A percentile compares a stretch with the other conserved stretches of the same genome.
Evolutionary conservation across 352 stramenopile genomes (phyloP).

Genomic region (Phytophthora multivora): DNA sequence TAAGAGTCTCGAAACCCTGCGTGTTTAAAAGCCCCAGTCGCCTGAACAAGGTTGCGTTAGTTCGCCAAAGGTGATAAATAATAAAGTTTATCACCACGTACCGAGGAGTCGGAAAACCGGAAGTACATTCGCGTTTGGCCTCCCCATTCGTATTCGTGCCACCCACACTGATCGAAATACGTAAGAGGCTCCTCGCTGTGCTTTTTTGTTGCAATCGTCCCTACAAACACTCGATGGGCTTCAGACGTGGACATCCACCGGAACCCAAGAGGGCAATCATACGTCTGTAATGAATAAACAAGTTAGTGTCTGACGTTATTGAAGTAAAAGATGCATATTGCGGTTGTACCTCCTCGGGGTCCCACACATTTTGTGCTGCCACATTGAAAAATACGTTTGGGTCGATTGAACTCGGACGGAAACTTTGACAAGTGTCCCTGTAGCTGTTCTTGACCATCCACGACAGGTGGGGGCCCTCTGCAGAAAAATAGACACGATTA

Average conservation of each 20-base stretch:
- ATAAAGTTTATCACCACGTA: slow-evolving; percentile 13
- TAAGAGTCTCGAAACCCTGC: slow-evolving; percentile 78
- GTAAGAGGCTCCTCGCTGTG: slow-evolving; percentile 44
- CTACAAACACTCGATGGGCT: slow-evolving; percentile 48
- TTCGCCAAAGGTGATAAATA: neutral
- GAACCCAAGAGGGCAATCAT: slow-evolving; percentile 87
- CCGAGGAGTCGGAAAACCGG: slow-evolving; percentile 83
- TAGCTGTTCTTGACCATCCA: slow-evolving; percentile 51
- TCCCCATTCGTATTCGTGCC: slow-evolving; percentile 78
- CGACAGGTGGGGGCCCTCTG: slow-evolving; percentile 65
- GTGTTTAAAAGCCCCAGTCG: slow-evolving; percentile 86
- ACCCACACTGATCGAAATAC: slow-evolving; percentile 90
- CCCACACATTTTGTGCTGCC: slow-evolving; percentile 64
- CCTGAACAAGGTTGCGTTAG: slow-evolving; percentile 20
- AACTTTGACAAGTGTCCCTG: slow-evolving; percentile 73
- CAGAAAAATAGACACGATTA: slow-evolving; percentile 81
- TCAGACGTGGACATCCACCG: slow-evolving; percentile 87
- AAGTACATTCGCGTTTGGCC: slow-evolving; percentile 68
- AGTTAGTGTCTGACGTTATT: neutral
- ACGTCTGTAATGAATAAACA: slow-evolving; percentile 34
- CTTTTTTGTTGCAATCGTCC: slow-evolving; percentile 30
- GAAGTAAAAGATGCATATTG: neutral
- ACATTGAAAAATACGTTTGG: slow-evolving; percentile 72
- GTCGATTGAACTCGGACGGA: slow-evolving; percentile 67
- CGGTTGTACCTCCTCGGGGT: slow-evolving; percentile 45